Conservation (phyloP, 2,329 filamentous ascomycete species). For the Cladosporium cucumerinum region DNA sequence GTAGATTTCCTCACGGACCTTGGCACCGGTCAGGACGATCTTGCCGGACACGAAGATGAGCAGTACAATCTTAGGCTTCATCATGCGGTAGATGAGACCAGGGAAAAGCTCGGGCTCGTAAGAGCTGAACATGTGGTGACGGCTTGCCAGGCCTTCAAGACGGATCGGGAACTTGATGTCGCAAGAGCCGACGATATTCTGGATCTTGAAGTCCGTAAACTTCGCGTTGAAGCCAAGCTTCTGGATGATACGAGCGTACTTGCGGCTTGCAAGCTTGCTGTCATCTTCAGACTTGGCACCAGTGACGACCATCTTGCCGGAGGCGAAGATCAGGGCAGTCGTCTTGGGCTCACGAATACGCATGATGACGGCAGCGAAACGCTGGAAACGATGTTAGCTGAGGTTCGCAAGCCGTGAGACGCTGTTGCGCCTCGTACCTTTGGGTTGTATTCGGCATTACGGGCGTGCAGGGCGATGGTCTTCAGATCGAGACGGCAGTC, state of each 20-base stretch:
- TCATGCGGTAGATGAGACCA: slow-evolving; percentile 99
- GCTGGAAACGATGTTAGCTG: slow-evolving; percentile 51
- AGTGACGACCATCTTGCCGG: slow-evolving; percentile 98
- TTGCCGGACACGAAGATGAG: slow-evolving; percentile 98
- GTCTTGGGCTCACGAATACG: slow-evolving; percentile 99
- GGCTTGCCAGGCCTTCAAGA: slow-evolving; percentile 88
- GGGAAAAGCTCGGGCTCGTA: slow-evolving; percentile 99
- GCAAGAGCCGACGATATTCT: slow-evolving; percentile 98
- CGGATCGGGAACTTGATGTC: slow-evolving; percentile 99
- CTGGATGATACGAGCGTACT: slow-evolving; percentile 98
- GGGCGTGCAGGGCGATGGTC: slow-evolving; percentile 96
- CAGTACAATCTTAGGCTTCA: slow-evolving; percentile 98
- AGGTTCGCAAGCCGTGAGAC: slow-evolving; percentile 32
- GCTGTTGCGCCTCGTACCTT: slow-evolving; percentile 62
- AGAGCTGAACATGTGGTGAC: slow-evolving; percentile 98
- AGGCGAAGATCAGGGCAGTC: slow-evolving; percentile 95
- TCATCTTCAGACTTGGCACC: slow-evolving; percentile 98
- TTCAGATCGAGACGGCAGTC: slow-evolving; percentile 96
- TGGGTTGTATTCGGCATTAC: slow-evolving; percentile 97
- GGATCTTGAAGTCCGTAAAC: slow-evolving; percentile 99
- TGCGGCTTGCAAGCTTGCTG: slow-evolving; percentile 91
- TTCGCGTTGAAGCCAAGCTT: slow-evolving; percentile 99
- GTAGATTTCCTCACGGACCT: slow-evolving; percentile 97
- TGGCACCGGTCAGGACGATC: slow-evolving; percentile 95
- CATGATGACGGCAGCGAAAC: slow-evolving; percentile 99